These are phyloP conservation scores for Piedraia hortae DNA, from an alignment of 2,329 filamentous ascomycete species.

Conservation along the genomic window DNA sequence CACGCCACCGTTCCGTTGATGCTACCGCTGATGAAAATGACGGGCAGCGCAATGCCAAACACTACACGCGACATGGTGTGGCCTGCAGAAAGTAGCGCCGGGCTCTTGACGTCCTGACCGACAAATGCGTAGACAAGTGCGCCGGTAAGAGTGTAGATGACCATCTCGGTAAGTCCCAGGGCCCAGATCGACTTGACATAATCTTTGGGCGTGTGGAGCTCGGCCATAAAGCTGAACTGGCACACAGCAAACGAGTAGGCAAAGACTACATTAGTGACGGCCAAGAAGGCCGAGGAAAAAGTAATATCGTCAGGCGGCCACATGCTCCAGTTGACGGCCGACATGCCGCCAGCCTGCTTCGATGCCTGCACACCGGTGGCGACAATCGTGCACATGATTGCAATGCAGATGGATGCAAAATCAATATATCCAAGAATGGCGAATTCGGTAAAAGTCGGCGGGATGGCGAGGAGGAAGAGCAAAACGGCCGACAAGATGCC, in stretches of 20 bases:
- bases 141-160: constrained; percentile 37
- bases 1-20: constrained; percentile 31
- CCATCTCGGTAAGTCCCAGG: constrained; percentile 33
- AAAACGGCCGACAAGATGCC: constrained; percentile 17
- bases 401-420: constrained; percentile 12
- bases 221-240: constrained; percentile 40
- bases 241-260: constrained; percentile 28
- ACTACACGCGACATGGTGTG: constrained; percentile 31
- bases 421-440: constrained; percentile 13
- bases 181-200: constrained; percentile 31
- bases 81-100: constrained; percentile 36
- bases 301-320: constrained; percentile 13
- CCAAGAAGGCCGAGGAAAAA: constrained; percentile 31
- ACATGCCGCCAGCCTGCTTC: constrained; percentile 8
- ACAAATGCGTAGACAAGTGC: constrained; percentile 41
- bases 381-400: constrained; percentile 13
- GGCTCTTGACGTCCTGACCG: constrained; percentile 32
- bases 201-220: constrained; percentile 34
- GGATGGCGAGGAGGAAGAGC: constrained; percentile 12
- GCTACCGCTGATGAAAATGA: constrained; percentile 45
- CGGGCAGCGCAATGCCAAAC: constrained; percentile 43
- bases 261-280: constrained; percentile 44
- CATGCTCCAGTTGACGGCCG: constrained; percentile 11
- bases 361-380: constrained; percentile 11
- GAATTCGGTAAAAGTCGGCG: constrained; percentile 13